Evolutionary conservation across 2,329 filamentous ascomycete species (phyloP).

Genomic region (Neurospora sp.): DNA sequence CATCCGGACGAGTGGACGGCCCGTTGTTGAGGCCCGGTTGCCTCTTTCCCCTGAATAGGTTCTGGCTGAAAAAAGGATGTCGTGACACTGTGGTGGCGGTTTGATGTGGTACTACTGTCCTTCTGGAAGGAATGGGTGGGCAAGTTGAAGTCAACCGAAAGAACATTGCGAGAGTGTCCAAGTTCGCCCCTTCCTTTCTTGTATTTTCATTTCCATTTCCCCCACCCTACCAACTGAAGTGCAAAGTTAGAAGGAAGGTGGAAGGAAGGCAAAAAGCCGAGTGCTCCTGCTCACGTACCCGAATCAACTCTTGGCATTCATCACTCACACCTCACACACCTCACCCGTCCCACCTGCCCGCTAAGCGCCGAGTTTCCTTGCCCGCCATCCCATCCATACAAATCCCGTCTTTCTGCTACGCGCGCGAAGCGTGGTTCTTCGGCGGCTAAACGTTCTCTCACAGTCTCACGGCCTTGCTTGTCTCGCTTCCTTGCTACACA

Average conservation of each 20-base stretch:
- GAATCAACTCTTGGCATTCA: neutral
- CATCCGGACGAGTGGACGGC: neutral
- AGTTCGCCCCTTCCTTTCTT: neutral
- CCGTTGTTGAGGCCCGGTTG: neutral
- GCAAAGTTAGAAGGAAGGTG: neutral
- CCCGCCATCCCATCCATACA: neutral
- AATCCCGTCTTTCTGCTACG: neutral
- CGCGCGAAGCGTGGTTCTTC: neutral
- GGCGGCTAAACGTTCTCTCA: neutral
- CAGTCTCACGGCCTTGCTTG: neutral
- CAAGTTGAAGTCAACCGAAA: neutral
- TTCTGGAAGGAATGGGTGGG: neutral
- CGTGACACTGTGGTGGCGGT: neutral
- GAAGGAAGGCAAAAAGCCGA: neutral
- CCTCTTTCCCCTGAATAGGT: neutral
- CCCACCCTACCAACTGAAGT: neutral
- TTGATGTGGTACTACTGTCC: neutral
- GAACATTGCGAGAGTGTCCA: neutral
- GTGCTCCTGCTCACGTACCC: neutral
- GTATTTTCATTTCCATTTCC: neutral
- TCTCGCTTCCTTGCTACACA: neutral
- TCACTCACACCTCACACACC: neutral
- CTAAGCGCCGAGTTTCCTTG: neutral
- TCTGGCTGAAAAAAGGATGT: neutral
- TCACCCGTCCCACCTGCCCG: neutral